These are phyloP conservation scores for Cyberlindnera nakhonratchasimensis DNA, from an alignment of 805 yeast species.

Conservation along the genomic window DNA sequence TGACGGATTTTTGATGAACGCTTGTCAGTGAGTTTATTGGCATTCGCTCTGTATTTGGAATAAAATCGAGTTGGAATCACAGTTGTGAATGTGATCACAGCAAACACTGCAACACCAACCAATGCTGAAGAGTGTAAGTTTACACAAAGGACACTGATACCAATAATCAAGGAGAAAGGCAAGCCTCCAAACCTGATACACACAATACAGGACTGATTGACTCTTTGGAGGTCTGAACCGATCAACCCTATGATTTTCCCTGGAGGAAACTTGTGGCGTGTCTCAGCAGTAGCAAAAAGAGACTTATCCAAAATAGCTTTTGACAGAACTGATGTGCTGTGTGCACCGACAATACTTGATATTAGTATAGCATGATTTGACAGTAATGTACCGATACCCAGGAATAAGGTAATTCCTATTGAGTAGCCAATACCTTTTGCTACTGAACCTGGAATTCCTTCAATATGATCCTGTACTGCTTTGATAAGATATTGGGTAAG, in stretches of 20 bases:
- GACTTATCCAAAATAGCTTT: conserved; percentile 66
- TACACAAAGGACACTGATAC: conserved; percentile 53
- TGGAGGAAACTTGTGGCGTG: conserved; percentile 54
- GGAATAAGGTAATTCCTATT: conserved; percentile 55
- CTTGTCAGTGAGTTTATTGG: conserved; percentile 55
- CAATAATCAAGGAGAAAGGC: conserved; percentile 46
- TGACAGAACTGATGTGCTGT: conserved; percentile 60
- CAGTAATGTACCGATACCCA: conserved; percentile 26
- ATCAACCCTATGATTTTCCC: conserved; percentile 68
- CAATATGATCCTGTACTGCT: conserved; percentile 44
- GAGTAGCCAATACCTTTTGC: conserved; percentile 72
- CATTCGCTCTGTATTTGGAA: conserved; percentile 40
- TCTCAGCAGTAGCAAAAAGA: conserved; percentile 48
- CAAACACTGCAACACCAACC: conserved; percentile 54
- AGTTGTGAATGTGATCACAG: conserved; percentile 39
- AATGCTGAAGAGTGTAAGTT: conserved; percentile 69
- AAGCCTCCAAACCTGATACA: not conserved
- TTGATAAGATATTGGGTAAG: conserved; percentile 47
- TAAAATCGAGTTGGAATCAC: conserved; percentile 44
- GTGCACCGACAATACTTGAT: conserved; percentile 66
- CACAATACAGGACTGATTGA: conserved; percentile 23
- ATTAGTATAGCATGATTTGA: conserved; percentile 41
- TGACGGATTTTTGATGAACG: conserved; percentile 59
- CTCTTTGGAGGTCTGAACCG: conserved; percentile 72
- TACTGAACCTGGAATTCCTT: conserved; percentile 34